Percentiles rank a stretch among this genome's conserved stretches.
Evolutionary conservation across 257 asterid genomes (phyloP).

Genomic region (Solanum piurae): DNA sequence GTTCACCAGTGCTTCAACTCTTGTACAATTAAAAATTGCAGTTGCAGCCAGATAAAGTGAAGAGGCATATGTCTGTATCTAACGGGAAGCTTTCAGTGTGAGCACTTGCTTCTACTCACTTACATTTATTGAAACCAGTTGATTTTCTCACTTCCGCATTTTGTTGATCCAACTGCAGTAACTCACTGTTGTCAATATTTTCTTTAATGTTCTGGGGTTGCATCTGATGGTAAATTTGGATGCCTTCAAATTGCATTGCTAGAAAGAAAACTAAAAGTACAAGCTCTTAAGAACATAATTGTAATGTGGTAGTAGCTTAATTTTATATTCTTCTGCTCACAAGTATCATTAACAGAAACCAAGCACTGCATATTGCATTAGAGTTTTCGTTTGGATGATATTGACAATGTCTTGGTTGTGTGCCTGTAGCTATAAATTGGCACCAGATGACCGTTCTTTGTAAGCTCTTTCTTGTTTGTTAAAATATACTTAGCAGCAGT

Average conservation of each 20-base stretch:
- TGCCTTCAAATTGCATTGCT: background rate
- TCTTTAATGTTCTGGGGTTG: background rate
- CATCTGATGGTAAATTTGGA: background rate
- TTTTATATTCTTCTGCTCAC: background rate
- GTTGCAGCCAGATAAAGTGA: constrained; percentile 94
- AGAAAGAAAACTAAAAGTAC: background rate
- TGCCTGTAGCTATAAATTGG: background rate
- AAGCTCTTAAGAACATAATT: background rate
- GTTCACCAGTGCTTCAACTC: background rate
- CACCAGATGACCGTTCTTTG: background rate
- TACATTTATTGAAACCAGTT: background rate
- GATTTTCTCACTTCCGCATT: background rate
- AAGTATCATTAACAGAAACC: background rate
- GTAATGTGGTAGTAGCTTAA: background rate
- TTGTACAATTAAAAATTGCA: constrained; percentile 22
- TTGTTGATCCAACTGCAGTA: background rate
- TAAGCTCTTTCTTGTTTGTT: background rate
- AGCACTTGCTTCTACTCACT: constrained; percentile 9
- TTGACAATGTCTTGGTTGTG: background rate
- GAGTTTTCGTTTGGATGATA: background rate
- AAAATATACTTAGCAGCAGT: background rate
- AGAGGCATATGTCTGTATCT: constrained; percentile 49
- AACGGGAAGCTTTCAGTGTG: constrained; percentile 72
- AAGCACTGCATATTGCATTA: background rate
- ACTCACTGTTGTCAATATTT: background rate